phyloP scores from a whole-genome alignment of 176 grass and related monocot species.

The Carex myosuroides region DNA sequence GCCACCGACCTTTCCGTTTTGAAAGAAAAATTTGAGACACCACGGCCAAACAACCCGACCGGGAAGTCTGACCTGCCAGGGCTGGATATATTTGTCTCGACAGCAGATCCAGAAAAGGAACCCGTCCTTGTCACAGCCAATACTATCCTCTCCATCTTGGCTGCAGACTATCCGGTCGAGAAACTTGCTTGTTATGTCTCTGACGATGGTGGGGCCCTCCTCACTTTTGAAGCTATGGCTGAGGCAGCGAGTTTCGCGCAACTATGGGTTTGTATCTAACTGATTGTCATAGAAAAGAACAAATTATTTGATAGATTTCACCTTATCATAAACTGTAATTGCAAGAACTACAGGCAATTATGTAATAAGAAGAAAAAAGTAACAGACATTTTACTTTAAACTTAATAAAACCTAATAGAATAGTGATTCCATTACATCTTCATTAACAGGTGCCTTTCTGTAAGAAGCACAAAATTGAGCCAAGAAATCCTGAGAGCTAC shows the following conservation, averaged over 20 bases:
- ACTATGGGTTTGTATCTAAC: slow-evolving; percentile 42
- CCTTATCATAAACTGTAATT: background rate
- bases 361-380: background rate
- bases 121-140: slow-evolving; percentile 91
- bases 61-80: slow-evolving; percentile 89
- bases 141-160: slow-evolving; percentile 92
- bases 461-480: slow-evolving; percentile 90
- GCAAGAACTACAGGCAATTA: background rate
- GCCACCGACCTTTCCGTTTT: slow-evolving; percentile 79
- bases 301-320: background rate
- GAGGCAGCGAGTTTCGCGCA: slow-evolving; percentile 92
- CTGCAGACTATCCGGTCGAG: slow-evolving; percentile 86
- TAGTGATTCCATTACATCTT: background rate
- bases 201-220: slow-evolving; percentile 87
- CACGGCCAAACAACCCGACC: slow-evolving; percentile 60
- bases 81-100: slow-evolving; percentile 82
- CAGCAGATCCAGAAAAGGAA: slow-evolving; percentile 89
- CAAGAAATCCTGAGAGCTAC: slow-evolving; percentile 95
- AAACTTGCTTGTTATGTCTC: slow-evolving; percentile 93
- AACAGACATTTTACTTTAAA: slow-evolving; percentile 1
- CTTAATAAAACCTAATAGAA: background rate
- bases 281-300: background rate
- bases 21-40: slow-evolving; percentile 83
- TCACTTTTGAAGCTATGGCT: slow-evolving; percentile 97
- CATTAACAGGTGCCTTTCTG: slow-evolving; percentile 64